Base-by-base conservation (phyloP, 1,284 basidiomycete species). In the Sanghuangporus weigelae region DNA sequence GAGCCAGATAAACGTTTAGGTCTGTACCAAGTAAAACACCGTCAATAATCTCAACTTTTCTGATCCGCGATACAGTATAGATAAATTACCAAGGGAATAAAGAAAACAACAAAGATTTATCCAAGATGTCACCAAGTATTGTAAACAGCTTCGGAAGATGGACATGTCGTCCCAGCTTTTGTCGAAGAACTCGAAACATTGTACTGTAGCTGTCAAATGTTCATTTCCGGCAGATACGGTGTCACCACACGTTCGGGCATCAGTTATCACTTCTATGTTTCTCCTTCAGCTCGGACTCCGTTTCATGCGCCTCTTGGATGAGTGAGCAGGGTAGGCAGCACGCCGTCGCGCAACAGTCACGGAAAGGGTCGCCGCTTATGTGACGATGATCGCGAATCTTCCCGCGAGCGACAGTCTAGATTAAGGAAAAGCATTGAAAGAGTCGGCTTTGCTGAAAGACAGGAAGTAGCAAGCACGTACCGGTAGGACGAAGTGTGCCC, bases 241-340 rank as follows among this genome's bases (percentile, higher is more conserved):
- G n/a, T 3, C 1, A 42, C 4, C 4, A 12, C 40, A 6, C 12
- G 7, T 42, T 42, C 11, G 12, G 40, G n/a, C 7, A n/a, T 11
- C 40, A n/a, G 11, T 42, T 8, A 11, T 8, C 10, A 7, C 3
- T 7, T n/a, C 44, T 23, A 23, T 51, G 51, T 10, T 31, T 39
- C 42, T 42, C 39, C 23, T 26, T 42, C 4, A 62, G 39, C 19
- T 21, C 60, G 39, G 16, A 10, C 11, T 56, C 53, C 16, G 36
- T 19, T 11, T 62, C 60, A 19, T 62, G 50, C 3, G 50, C 21
- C 31, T 62, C 60, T 40, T 62, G 60, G 12, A 55, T 55, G 26
- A 62, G 60, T 19, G 60, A 54, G 31, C 60, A 62, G 26, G 60
- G 51, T 16, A 56, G 40, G 21, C 60, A 62, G 39, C 31, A 62